These are phyloP conservation scores for Thinopyrum obtusiflorum DNA, from an alignment of 202 grass and related monocot genomes.

Conservation along the genomic window DNA sequence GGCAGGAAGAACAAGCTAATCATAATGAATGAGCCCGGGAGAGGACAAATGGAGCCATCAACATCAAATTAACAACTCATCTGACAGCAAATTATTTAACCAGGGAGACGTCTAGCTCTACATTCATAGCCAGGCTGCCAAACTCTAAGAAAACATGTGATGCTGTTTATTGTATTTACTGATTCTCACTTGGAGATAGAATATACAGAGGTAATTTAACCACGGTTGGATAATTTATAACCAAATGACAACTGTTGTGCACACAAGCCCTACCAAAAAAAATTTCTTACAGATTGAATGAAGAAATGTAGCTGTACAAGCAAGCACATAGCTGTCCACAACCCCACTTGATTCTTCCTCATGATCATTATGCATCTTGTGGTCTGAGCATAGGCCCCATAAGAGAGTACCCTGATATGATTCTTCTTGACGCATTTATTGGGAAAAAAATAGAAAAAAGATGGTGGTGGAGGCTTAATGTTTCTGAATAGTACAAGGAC, in stretches of 20 bases:
- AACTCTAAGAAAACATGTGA: slow-evolving; percentile 36
- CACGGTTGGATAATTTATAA: slow-evolving; percentile 48
- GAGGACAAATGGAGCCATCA: slow-evolving; percentile 47
- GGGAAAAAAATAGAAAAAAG: slow-evolving; percentile 55
- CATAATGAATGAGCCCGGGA: slow-evolving; percentile 15
- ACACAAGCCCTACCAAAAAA: slow-evolving; percentile 45
- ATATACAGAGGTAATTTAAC: slow-evolving; percentile 54
- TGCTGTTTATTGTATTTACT: slow-evolving; percentile 23
- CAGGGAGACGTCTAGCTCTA: background rate
- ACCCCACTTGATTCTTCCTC: slow-evolving; percentile 38
- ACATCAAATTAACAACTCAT: slow-evolving; percentile 37
- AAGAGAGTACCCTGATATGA: slow-evolving; percentile 13
- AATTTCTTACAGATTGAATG: slow-evolving; percentile 97
- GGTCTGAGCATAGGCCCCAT: slow-evolving; percentile 14
- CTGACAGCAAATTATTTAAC: slow-evolving; percentile 25
- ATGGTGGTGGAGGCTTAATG: slow-evolving; percentile 31
- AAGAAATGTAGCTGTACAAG: slow-evolving; percentile 98
- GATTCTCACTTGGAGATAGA: slow-evolving; percentile 21
- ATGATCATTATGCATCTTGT: slow-evolving; percentile 38
- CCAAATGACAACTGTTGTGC: slow-evolving; percentile 40
- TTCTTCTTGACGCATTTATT: slow-evolving; percentile 56
- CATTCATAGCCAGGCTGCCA: slow-evolving; percentile 27
- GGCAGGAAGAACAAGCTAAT: slow-evolving; percentile 28
- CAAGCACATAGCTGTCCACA: slow-evolving; percentile 59
- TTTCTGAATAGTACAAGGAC: slow-evolving; percentile 43